phyloP scores from a whole-genome alignment of 106 monocot species.

The Allium cepa region DNA sequence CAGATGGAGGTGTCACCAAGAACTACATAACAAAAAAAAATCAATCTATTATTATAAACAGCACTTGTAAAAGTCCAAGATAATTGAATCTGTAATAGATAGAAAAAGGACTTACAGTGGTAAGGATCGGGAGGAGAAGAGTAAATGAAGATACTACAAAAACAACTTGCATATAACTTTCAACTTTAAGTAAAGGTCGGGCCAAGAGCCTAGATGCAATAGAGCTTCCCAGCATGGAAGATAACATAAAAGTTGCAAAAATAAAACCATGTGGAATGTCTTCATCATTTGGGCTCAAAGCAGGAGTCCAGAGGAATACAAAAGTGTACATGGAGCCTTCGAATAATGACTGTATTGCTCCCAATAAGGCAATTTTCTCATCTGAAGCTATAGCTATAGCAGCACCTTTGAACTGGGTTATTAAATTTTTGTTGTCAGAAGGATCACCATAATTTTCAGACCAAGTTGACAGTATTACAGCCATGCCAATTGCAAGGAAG shows the following conservation, averaged over 20 bases:
- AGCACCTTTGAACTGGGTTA: slow-evolving; percentile 84
- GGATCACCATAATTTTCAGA: slow-evolving; percentile 93
- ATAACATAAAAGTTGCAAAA: slow-evolving; percentile 96
- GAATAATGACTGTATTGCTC: slow-evolving; percentile 95
- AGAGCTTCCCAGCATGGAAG: slow-evolving; percentile 98
- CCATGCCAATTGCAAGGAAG: slow-evolving; percentile 93
- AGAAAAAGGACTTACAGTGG: slow-evolving; percentile 35
- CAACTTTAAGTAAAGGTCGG: slow-evolving; percentile 64
- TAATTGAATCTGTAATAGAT: not conserved
- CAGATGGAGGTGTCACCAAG: slow-evolving; percentile 35
- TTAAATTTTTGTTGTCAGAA: slow-evolving; percentile 78
- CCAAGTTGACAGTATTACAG: slow-evolving; percentile 81
- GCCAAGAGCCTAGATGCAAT: slow-evolving; percentile 81
- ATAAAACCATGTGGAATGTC: slow-evolving; percentile 97
- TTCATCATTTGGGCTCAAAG: slow-evolving; percentile 93
- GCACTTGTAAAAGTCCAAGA: not conserved
- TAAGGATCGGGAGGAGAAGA: slow-evolving; percentile 74
- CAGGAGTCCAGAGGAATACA: slow-evolving; percentile 98
- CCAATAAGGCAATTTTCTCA: slow-evolving; percentile 95
- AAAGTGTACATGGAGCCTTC: slow-evolving; percentile 99
- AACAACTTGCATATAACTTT: slow-evolving; percentile 94
- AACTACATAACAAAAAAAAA: slow-evolving; percentile 32
- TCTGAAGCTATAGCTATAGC: slow-evolving; percentile 94
- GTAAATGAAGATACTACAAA: slow-evolving; percentile 72
- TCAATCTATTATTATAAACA: not conserved